Evolutionary conservation across 2,329 filamentous ascomycete genomes (phyloP).

Genomic region (Cladophialophora psammophila): DNA sequence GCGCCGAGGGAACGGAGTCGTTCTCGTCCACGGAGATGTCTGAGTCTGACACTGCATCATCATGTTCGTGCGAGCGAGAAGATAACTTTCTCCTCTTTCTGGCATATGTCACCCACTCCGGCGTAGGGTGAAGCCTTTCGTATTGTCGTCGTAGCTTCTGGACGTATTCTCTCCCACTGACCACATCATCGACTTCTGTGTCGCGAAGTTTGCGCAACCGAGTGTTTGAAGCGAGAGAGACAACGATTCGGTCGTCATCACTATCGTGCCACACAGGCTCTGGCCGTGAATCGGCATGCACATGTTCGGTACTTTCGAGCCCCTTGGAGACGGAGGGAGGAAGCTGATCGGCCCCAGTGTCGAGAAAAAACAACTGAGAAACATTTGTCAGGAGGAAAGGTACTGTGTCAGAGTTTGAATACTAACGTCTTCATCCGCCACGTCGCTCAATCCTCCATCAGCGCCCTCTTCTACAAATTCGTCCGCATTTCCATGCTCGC

Average conservation of each 20-base stretch:
- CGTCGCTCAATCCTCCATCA: slow-evolving; percentile 63
- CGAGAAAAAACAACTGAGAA: slow-evolving; percentile 77
- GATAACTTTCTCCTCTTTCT: slow-evolving; percentile 37
- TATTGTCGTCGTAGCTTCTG: slow-evolving; percentile 80
- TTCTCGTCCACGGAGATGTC: slow-evolving; percentile 57
- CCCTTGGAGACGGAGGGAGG: slow-evolving; percentile 45
- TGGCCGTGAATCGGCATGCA: slow-evolving; percentile 18
- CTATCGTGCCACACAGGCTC: slow-evolving; percentile 87
- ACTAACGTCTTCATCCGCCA: slow-evolving; percentile 76
- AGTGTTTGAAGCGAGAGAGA: slow-evolving; percentile 79
- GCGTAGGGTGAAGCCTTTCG: slow-evolving; percentile 66
- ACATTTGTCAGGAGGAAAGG: slow-evolving; percentile 4
- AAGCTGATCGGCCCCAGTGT: slow-evolving; percentile 64
- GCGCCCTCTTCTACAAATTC: slow-evolving; percentile 53
- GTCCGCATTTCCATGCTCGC: slow-evolving; percentile 42
- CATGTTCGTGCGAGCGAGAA: slow-evolving; percentile 50
- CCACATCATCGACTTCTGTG: slow-evolving; percentile 81
- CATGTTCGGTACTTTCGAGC: slow-evolving; percentile 49
- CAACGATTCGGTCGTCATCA: slow-evolving; percentile 85
- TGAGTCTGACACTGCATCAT: slow-evolving; percentile 58
- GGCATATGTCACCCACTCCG: slow-evolving; percentile 63
- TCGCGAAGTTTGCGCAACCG: slow-evolving; percentile 82
- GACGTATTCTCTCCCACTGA: slow-evolving; percentile 86
- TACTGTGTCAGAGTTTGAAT: slow-evolving; percentile 11
- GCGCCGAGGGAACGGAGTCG: slow-evolving; percentile 68